Conservation (phyloP, 306 rosid genomes). For the Betula pendula region DNA sequence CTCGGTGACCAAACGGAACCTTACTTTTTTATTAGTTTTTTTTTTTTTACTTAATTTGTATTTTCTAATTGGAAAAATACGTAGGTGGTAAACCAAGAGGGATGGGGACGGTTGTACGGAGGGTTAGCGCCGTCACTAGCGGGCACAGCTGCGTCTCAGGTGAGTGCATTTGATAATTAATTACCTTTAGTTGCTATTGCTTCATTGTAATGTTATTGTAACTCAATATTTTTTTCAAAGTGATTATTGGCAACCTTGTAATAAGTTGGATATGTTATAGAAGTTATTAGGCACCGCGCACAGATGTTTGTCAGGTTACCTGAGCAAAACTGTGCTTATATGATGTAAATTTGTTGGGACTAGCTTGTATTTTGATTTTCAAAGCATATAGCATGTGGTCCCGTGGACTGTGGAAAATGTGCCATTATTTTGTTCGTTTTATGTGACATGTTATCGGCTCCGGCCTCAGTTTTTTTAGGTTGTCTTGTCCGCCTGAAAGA, state of each 20-base stretch:
- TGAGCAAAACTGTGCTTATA: neutral
- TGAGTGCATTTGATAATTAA: constrained; percentile 37
- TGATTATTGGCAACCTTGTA: neutral
- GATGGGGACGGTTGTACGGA: constrained; percentile 88
- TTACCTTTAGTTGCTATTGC: neutral
- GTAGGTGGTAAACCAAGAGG: constrained; percentile 86
- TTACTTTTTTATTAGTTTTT: neutral
- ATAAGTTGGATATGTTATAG: neutral
- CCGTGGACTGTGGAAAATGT: constrained; percentile 24
- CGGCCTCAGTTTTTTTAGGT: neutral
- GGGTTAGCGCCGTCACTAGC: constrained; percentile 81
- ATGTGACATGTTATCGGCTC: constrained; percentile 15
- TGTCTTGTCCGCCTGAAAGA: neutral
- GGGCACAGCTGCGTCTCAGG: constrained; percentile 97
- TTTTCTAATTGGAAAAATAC: constrained; percentile 13
- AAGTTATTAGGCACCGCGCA: neutral
- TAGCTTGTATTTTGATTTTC: neutral
- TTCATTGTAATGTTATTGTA: neutral
- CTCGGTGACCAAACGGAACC: neutral
- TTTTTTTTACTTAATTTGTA: neutral
- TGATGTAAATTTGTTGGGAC: neutral
- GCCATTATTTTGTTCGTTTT: constrained; percentile 1
- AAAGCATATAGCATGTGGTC: constrained; percentile 21
- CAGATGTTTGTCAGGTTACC: neutral
- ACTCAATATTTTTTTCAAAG: neutral